Base-by-base conservation (phyloP, 176 grass and related monocot genomes). In the Tillandsia fasciculata region DNA sequence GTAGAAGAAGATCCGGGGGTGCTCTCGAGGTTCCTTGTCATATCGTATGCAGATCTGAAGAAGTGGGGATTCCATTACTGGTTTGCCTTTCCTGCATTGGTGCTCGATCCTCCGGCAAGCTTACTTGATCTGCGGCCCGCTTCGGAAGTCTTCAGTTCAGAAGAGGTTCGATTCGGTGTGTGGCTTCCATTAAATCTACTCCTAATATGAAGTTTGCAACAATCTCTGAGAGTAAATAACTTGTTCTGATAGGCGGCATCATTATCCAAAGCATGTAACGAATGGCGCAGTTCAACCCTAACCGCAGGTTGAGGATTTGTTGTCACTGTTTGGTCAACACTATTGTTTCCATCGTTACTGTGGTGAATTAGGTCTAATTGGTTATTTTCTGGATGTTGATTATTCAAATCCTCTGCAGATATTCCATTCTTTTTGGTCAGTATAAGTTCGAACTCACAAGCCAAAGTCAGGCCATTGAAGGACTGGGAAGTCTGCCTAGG, bases 1-100 rank as follows among this genome's bases (percentile, higher is more conserved):
- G 82, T 82, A 73, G 93, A 97, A 80, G 89, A 92, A 51, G 52
- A 81, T 68, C 87, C 84, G 42, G 49, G 89, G 51, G 48, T 92
- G 47, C 81, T 92, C 56, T 54, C 84, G 67, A 90, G 89, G 50
- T 97, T 92, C 50, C 74, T 92, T 87, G 49, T 90, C 67, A 97
- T 83, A 82, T 97, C 93, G 48, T 97, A 80, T 83, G 86, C 84
- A n/a, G 93, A 97, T 79, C 75, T 97, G 64, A 97, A 97, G 69
- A 97, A 92, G 70, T 97, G 93, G 93, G 87, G 81, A 50, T 72
- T 92, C 50, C 73, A 83, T 77, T 87, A 90, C 68, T 79, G 85
- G 76, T 64, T 91, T 53, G 86, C 84, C 24, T 97, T 97, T 64
- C 89, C 93, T 10, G 85, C 93, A 11, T 81, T 96, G 53, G 69